These are phyloP conservation scores for Kodamaea lidongshanica DNA, from an alignment of 805 yeast species.

Conservation along the genomic window DNA sequence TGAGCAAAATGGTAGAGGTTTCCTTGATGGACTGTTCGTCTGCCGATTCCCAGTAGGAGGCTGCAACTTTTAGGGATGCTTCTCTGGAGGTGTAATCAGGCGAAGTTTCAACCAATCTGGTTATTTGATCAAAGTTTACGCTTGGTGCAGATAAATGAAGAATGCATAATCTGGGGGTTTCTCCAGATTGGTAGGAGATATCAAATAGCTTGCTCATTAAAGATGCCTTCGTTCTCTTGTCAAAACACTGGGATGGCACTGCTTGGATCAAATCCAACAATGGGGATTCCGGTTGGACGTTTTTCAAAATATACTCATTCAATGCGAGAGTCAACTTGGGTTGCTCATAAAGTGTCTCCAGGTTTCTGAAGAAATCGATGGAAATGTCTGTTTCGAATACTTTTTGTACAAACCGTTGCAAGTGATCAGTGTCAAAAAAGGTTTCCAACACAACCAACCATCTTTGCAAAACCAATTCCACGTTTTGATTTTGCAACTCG, in stretches of 20 bases:
- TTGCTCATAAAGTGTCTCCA: conserved; percentile 47
- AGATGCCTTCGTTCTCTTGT: conserved; percentile 2
- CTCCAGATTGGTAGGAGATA: too few species aligned
- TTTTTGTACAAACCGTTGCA: conserved; percentile 21
- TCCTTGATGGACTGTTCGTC: neutral
- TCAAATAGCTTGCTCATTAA: conserved; percentile 1
- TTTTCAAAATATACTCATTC: conserved; percentile 15
- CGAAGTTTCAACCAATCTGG: conserved; percentile 1
- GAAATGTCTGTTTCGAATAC: conserved; percentile 17
- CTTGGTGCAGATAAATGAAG: too few species aligned
- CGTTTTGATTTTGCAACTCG: conserved; percentile 2
- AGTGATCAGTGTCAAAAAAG: conserved; percentile 23
- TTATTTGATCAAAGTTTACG: neutral
- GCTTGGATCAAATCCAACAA: conserved; percentile 9
- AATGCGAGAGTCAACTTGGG: conserved; percentile 27
- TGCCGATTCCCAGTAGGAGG: conserved; percentile 3
- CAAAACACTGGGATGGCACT: conserved; percentile 48
- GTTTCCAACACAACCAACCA: conserved; percentile 49
- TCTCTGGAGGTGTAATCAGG: conserved; percentile 2
- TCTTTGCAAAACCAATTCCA: conserved; percentile 31
- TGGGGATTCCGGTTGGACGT: conserved; percentile 3
- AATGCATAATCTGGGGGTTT: too few species aligned
- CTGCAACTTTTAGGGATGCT: conserved; percentile 3
- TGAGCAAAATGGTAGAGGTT: neutral
- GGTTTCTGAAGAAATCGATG: conserved; percentile 12